Base-by-base conservation (phyloP, 2,329 filamentous ascomycete genomes). In the Aspergillus melleus region DNA sequence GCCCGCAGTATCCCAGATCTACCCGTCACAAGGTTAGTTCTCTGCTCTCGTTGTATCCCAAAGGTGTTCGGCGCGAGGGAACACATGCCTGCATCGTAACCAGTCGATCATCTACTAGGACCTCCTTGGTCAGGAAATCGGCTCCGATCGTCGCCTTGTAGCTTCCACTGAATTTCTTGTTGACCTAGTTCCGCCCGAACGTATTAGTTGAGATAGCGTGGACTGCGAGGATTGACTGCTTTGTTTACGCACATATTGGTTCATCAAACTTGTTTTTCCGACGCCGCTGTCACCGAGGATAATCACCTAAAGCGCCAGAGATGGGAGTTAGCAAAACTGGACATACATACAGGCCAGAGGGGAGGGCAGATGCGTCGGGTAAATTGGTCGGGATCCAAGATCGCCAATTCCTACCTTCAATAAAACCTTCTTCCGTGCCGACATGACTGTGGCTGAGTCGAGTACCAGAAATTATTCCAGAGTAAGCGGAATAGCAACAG, bases 101-200 rank as follows among this genome's bases (percentile, higher is more conserved):
- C 74, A 98, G 87, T 74, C 94, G 87, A 80, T 98, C 95, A 79
- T 98, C 95, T 57, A 99, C 94, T 66, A 97, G 83, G 46, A 99
- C 95, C 82, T 99, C 95, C 77, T 96, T 96, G 58, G 95, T 99
- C 62, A 99, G 84, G 80, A 99, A 99, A 79, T 99, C 95, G 76
- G 95, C 95, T 68, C 95, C 95, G 76, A 99, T 99, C 50, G 95
- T 99, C 61, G 95, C 95, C 83, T 99, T 99, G 88, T 99, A 99
- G 83, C 93, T 97, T 68, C 93, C 94, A 77, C 93, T 97, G 84
- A 99, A 99, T 79, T 99, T 98, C 83, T 99, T 99, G 85, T 99
- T 99, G 86, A 99, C 94, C 94, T 98, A 68, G 52, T 57, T 8
- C 30, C 26, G 26, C 50, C 57, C 44, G 16, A 42, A 53, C 49